Base-by-base conservation (phyloP, 2,329 filamentous ascomycete species). In the Colletotrichum theobromicola region DNA sequence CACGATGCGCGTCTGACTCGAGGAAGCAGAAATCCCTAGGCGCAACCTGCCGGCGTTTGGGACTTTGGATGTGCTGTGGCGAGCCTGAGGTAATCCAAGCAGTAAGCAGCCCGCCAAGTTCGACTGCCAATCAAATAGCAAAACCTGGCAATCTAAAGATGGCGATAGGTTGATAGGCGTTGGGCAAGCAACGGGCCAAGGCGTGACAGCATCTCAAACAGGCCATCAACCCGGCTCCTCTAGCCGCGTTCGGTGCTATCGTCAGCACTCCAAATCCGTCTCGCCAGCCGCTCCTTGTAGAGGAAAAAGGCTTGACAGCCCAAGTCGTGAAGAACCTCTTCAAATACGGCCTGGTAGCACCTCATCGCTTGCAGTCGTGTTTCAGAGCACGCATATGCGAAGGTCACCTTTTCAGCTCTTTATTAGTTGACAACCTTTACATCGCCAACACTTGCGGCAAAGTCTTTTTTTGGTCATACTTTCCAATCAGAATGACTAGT, bases 221-320 rank as follows among this genome's bases (percentile, higher is more conserved):
- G 58, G 50, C n/a, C 26, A 57, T 34, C 21, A 21, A 21, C 15
- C 24, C 35, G 37, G 18, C 53, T 18, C 12, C 15, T 24, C 26
- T 67, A 32, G 18, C 42, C 42, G 5, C n/a, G 18, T 67, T 58
- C 9, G 57, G 55, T 67, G 57, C 34, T 63, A 53, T 74, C 26
- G 72, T 74, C 72, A 74, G 72, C 72, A 67, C 35, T 35, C 28
- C 26, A 21, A 53, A 74, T 71, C 46, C 68, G 57, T 13, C 34
- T 13, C 28, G 34, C 50, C 35, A 60, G 21, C 65, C n/a, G n/a
- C 28, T 55, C 37, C 8, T 53, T 4, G 16, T n/a, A 53, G 21
- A n/a, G 42, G 42, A 50, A 50, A 50, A n/a, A 21, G n/a, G 42
- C 42, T 50, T 21, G n/a, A 7, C 28, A 26, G 30, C 5, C 24